These are phyloP conservation scores for Capsicum rhomboideum DNA, from an alignment of 257 asterid species.

Conservation along the genomic window DNA sequence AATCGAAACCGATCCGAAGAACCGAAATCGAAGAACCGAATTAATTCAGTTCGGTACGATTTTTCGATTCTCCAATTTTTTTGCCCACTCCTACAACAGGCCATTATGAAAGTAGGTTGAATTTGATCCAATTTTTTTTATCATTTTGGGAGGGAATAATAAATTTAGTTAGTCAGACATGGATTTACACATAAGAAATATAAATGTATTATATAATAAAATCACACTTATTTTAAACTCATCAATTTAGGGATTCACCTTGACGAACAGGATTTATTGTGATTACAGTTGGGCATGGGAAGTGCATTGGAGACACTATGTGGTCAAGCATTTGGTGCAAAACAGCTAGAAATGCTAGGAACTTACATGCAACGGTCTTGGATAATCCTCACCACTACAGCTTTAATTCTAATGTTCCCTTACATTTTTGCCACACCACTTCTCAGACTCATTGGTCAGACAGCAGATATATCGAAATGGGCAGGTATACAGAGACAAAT, in stretches of 20 bases:
- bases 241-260: not conserved
- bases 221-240: not conserved
- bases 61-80: too few relatives aligned
- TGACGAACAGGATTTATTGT: not conserved
- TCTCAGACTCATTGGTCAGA: constrained; percentile 36
- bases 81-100: too few relatives aligned
- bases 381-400: constrained; percentile 33
- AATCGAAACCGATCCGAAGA: too few relatives aligned
- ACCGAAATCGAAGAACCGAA: too few relatives aligned
- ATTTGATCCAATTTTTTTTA: not conserved
- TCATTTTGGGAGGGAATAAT: not conserved
- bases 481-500: constrained; percentile 13
- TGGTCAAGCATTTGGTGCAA: constrained; percentile 84
- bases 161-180: not conserved
- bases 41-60: too few relatives aligned
- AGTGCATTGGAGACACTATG: constrained; percentile 88
- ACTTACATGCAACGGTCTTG: constrained; percentile 54
- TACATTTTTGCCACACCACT: constrained; percentile 35
- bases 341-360: constrained; percentile 67
- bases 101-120: not conserved
- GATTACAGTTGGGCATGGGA: constrained; percentile 88
- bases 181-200: too few relatives aligned
- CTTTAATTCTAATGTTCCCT: constrained; percentile 17
- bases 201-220: not conserved
- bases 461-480: constrained; percentile 24